phyloP scores from a whole-genome alignment of 1,139 yeast species.

The Candida sp. region DNA sequence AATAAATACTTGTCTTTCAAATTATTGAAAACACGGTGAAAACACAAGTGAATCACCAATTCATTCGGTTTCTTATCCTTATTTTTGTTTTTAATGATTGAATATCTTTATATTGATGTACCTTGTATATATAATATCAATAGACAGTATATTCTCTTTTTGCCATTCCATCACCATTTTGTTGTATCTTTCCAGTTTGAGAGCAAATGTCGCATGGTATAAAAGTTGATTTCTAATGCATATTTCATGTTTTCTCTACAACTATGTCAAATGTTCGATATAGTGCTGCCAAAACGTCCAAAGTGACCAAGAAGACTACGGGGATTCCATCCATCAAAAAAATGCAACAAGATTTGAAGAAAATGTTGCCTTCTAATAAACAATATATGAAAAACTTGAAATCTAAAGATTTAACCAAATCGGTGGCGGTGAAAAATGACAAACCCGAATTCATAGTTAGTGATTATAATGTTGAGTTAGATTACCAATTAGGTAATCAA shows the following conservation, averaged over 20 bases:
- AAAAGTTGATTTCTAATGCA: neutral
- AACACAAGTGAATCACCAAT: too few relatives aligned
- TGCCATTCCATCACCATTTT: too few relatives aligned
- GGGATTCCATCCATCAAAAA: conserved; percentile 22
- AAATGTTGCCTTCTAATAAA: conserved; percentile 23
- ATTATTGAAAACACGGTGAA: too few relatives aligned
- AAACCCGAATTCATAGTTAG: conserved; percentile 15
- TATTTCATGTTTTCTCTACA: neutral
- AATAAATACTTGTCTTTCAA: too few relatives aligned
- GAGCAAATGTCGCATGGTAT: neutral
- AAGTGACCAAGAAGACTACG: conserved; percentile 20
- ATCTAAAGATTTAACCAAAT: neutral
- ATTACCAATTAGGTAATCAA: conserved; percentile 29
- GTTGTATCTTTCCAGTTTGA: too few relatives aligned
- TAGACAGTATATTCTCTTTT: too few relatives aligned
- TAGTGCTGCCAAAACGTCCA: conserved; percentile 43
- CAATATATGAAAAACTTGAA: conserved; percentile 19
- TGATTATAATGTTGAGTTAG: conserved; percentile 39
- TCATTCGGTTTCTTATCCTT: too few relatives aligned
- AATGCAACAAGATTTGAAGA: conserved; percentile 19
- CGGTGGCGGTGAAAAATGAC: conserved; percentile 4
- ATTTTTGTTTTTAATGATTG: too few relatives aligned
- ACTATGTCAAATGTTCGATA: conserved; percentile 18
- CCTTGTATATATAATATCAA: too few relatives aligned
- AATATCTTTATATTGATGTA: too few relatives aligned